Base-by-base conservation (phyloP, 441 rosid species). In the Croton setiger region DNA sequence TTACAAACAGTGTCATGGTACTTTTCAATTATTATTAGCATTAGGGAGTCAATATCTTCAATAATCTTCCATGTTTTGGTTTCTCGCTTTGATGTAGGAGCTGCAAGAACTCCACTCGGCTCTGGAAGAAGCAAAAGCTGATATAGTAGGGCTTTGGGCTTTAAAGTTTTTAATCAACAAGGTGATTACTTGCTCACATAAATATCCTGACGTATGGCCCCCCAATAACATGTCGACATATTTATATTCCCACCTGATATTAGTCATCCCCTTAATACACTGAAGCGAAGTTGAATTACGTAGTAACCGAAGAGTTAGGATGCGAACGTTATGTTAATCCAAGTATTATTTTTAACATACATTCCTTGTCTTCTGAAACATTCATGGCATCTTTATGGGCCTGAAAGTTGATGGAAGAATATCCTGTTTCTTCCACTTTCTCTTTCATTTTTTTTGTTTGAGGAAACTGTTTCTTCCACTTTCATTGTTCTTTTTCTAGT, bases 61-160 rank as follows among this genome's bases (percentile, higher is more conserved):
- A 2, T 59, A 23, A 56, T 36, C 31, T 67, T 31, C 58, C 48
- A 9, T 57, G 44, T 15, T 53, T 67, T 39, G 20, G 11, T 44
- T 64, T 64, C 43, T 23, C 61, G 43, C 15, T 27, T 52, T 73
- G 68, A 53, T 76, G 15, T 78, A 95, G 99, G 97, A 92, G 83
- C 86, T 95, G 62, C 97, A 90, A 82, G 97, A 95, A 73, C 86
- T 95, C 60, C 85, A 92, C 82, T 95, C 96, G 4, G 83, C 97
- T 74, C 61, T 95, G 85, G 98, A 92, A 84, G 98, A 95, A 85
- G 98, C 96, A 72, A 95, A 95, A 82, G 99, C 98, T 60, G 98
- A 95, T 76, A 92, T 92, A 66, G 99, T 90, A 80, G 99, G 99
- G 53, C 92, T 95, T 68, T 95, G 99, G 98, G 98, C 99, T 18